Base-by-base conservation (phyloP, 805 yeast genomes). In the Teunomyces stri region DNA sequence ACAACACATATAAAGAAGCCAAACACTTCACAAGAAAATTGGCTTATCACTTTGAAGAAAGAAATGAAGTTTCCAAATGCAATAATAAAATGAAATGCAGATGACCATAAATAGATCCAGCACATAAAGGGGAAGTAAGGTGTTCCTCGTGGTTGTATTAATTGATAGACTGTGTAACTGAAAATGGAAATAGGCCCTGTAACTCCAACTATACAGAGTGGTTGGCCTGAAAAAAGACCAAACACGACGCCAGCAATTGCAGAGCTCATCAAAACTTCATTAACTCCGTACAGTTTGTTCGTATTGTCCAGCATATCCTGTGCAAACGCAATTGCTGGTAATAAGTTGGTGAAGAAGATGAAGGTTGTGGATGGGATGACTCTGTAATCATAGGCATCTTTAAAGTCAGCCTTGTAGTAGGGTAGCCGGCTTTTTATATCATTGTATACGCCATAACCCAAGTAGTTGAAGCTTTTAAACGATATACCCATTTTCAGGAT, bases 291-390 rank as follows among this genome's bases (percentile, higher is more conserved):
- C 10, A 91, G 77, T 54, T 87, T 82, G 42, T 86, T 69, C 0
- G 99, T 92, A 51, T 89, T 84, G 64, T 91, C 96, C 65, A 90
- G 91, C 96, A 92, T 87, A 62, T 92, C 98, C 60, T 89, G 97
- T 0, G 97, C 96, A 74, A 92, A 92, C 0, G 98, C 97, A 36
- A 92, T 77, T 0, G 97, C 97, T 1, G 98, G 98, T 33, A 92
- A 72, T 39, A 92, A 62, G 62, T 94, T 92, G 37, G 96, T 90
- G 74, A 94, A 90, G 65, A 86, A 92, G 11, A 94, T 86, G 62
- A 80, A 89, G 1, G 87, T 68, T 0, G 89, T 83, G 0, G 96
- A 74, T 0, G 99, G 99, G 1, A 92, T 72, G 11, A 91, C 95
- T 58, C 99, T 68, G 62, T 94, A 94, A 60, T 88, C 84, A 66